Evolutionary conservation across 495 filamentous ascomycete genomes (phyloP).

Genomic region (Geoglossum glabrum): DNA sequence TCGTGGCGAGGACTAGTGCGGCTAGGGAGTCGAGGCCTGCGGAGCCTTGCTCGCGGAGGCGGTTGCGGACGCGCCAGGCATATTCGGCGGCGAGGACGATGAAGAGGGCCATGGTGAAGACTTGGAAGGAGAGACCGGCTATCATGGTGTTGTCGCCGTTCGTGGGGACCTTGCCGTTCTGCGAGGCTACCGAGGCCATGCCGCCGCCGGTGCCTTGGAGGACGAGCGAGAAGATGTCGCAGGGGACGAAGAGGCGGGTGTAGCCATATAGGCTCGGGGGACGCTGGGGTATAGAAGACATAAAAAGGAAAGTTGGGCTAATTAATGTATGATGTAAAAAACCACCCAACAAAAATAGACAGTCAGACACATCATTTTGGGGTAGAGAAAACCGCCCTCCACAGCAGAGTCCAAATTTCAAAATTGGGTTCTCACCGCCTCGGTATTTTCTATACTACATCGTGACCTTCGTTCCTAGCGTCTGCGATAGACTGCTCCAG

Average conservation of each 20-base stretch:
- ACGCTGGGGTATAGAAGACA: no score
- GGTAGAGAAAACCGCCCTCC: no score
- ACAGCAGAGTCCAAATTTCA: no score
- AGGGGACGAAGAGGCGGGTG: conserved; percentile 35
- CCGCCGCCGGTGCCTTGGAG: conserved; percentile 43
- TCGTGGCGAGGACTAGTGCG: conserved; percentile 28
- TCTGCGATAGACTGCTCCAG: no score
- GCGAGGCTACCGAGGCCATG: conserved; percentile 30
- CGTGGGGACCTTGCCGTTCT: conserved; percentile 14
- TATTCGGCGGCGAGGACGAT: conserved; percentile 30
- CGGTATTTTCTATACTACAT: no score
- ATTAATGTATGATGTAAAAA: no score
- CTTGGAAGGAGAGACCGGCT: conserved; percentile 38
- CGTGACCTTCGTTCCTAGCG: no score
- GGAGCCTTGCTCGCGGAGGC: conserved; percentile 13
- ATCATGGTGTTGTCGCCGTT: conserved; percentile 46
- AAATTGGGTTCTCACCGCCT: no score
- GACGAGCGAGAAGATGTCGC: conserved; percentile 40
- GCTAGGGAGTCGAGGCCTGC: conserved; percentile 4
- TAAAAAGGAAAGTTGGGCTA: no score
- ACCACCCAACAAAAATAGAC: no score
- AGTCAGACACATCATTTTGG: no score
- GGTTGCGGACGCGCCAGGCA: conserved; percentile 20
- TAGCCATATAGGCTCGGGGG: no score
- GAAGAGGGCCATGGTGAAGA: conserved; percentile 32